Base-by-base conservation (phyloP, 2,329 filamentous ascomycete species). In the Fusarium sp. region DNA sequence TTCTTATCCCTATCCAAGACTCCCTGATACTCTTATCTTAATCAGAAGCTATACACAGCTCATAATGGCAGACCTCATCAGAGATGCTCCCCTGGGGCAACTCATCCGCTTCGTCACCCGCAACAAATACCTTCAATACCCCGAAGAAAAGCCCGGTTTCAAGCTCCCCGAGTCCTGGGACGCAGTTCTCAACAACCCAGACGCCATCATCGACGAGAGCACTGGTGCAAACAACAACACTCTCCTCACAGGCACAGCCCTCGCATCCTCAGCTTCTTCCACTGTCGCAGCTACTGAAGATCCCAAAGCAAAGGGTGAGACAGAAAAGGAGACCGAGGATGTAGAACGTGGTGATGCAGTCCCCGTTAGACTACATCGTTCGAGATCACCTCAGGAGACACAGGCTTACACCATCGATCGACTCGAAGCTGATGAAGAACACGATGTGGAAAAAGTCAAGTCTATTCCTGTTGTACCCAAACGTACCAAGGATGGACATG, bases 21-120 rank as follows among this genome's bases (percentile, higher is more conserved):
- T 23, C 12, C 30, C 16, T n/a, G 16, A 37, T 18, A 50, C 2
- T 19, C 31, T 28, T 28, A 28, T 28, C 28, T 28, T 28, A 28
- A 46, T 16, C 34, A 42, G 21, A 30, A 43, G 23, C 12, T 48
- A 60, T 41, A 28, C 34, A 23, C 43, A 26, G 21, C 28, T n/a
- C 52, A 42, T 14, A 11, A 70, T 80, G 75, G 73, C 74, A 54
- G 78, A 78, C 53, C 43, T 77, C 23, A 74, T 90, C 59, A 81
- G 87, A 75, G 88, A 90, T 59, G 83, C 88, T 62, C 83, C 88
- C 28, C 71, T 89, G 66, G 88, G 88, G 70, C 87, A 90, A 70
- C 69, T 89, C 50, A 82, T 90, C 68, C 83, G 88, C 70, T 86
- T 81, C 70, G 51, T 84, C 56, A 87, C 87, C 4, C 77, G 78